Conservation (phyloP, 225 moss, liverwort and hornwort genomes). For the Pseudoscleropodium purum region DNA sequence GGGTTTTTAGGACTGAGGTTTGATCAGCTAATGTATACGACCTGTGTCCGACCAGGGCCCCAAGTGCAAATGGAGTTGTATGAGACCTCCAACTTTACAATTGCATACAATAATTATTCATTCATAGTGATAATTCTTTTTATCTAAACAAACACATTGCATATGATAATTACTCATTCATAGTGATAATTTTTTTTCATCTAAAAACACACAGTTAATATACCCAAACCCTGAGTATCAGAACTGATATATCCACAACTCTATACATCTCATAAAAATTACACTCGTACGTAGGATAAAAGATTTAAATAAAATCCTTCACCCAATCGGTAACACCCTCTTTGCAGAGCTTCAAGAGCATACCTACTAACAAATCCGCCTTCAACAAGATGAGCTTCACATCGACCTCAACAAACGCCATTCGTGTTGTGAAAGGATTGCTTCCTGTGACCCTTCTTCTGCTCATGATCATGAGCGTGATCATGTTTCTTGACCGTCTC, state of each 20-base stretch:
- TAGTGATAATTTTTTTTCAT: no score
- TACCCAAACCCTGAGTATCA: not conserved
- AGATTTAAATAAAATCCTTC: not conserved
- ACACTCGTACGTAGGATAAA: not conserved
- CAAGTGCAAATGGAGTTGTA: not conserved
- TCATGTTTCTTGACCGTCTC: not conserved
- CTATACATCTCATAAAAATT: not conserved
- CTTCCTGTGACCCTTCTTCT: constrained; percentile 15
- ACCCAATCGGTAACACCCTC: not conserved
- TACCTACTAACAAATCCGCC: not conserved
- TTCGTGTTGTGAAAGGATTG: constrained; percentile 1
- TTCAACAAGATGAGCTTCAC: not conserved
- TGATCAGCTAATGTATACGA: not conserved
- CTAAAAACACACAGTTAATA: not conserved
- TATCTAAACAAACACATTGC: not conserved
- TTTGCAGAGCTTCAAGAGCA: not conserved
- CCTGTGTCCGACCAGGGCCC: no score
- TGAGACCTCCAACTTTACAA: not conserved
- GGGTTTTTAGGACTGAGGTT: not conserved
- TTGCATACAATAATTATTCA: not conserved
- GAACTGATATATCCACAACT: not conserved
- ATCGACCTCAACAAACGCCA: not conserved
- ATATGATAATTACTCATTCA: not conserved
- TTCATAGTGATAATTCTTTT: not conserved
- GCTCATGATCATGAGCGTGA: not conserved